Percentiles rank a stretch among this genome's conserved stretches.
Evolutionary conservation across 306 rosid genomes (phyloP).

Genomic region (Cicer cuneatum): DNA sequence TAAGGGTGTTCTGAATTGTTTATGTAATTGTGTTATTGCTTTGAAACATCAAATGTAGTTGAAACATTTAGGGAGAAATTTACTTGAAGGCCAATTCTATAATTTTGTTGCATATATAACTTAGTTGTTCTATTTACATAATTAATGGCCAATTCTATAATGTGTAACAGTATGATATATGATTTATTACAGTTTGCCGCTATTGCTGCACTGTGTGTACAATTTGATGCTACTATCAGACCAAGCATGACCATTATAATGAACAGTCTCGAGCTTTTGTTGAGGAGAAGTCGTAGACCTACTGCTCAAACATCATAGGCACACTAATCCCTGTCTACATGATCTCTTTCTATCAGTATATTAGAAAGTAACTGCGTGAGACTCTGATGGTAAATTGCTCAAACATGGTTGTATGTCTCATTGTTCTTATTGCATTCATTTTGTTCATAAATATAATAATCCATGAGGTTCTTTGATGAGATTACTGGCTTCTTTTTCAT

Average conservation of each 20-base stretch:
- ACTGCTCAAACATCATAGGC: slow-evolving; percentile 60
- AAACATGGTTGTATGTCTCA: slow-evolving; percentile 49
- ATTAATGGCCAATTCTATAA: too few species aligned
- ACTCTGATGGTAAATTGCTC: slow-evolving; percentile 53
- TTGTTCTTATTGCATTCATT: slow-evolving; percentile 48
- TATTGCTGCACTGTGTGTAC: slow-evolving; percentile 88
- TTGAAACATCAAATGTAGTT: too few species aligned
- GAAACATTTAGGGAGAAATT: too few species aligned
- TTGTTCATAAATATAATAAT: slow-evolving; percentile 57
- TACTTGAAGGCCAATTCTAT: too few species aligned
- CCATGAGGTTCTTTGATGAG: slow-evolving; percentile 41
- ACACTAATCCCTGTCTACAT: slow-evolving; percentile 40
- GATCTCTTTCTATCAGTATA: slow-evolving; percentile 44
- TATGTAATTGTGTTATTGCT: neutral
- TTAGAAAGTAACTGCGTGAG: slow-evolving; percentile 38
- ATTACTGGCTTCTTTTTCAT: slow-evolving; percentile 30
- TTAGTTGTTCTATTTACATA: too few species aligned
- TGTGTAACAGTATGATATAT: slow-evolving; percentile 25
- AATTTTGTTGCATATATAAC: too few species aligned
- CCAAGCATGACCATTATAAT: slow-evolving; percentile 95
- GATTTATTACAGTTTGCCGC: slow-evolving; percentile 78
- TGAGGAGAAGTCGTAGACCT: slow-evolving; percentile 62
- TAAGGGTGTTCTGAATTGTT: neutral
- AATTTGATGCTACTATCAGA: slow-evolving; percentile 91
- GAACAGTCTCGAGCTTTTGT: slow-evolving; percentile 86